Conservation (phyloP, 345 rosid genomes). For the Boechera divaricarpa region DNA sequence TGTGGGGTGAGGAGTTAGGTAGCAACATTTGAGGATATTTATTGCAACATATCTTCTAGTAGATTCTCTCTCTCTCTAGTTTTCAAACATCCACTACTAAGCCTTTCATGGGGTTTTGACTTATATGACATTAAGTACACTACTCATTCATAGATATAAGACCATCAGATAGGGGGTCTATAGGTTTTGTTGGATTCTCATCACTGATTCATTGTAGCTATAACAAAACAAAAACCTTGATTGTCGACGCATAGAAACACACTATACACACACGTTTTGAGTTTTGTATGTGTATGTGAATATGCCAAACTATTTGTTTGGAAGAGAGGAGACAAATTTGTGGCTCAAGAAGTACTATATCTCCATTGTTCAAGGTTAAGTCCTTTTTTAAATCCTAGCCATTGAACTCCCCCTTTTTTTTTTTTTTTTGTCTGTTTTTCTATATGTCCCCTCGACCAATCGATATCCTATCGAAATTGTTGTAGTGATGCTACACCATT, state of each 20-base stretch:
- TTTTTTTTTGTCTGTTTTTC: constrained; percentile 11
- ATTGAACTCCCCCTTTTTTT: neutral
- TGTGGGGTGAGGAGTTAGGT: constrained; percentile 33
- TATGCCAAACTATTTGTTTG: constrained; percentile 38
- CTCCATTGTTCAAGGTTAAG: constrained; percentile 12
- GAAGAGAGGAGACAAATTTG: constrained; percentile 43
- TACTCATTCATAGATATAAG: constrained; percentile 27
- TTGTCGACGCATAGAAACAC: constrained; percentile 29
- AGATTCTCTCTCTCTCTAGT: constrained; percentile 25
- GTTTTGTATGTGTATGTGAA: constrained; percentile 30
- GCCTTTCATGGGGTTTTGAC: constrained; percentile 30
- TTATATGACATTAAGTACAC: constrained; percentile 35
- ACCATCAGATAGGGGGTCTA: constrained; percentile 28
- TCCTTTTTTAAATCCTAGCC: constrained; percentile 30
- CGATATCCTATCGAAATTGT: neutral
- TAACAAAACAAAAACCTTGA: constrained; percentile 31
- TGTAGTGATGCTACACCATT: neutral
- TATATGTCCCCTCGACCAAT: neutral
- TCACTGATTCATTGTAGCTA: constrained; percentile 25
- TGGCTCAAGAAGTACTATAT: constrained; percentile 39
- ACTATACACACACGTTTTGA: constrained; percentile 25
- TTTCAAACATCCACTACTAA: constrained; percentile 10
- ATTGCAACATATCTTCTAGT: constrained; percentile 32
- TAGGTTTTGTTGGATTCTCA: constrained; percentile 37
- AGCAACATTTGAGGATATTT: constrained; percentile 20